These are phyloP conservation scores for Paspalum vaginatum DNA, from an alignment of 176 grass and related monocot genomes.

Conservation along the genomic window DNA sequence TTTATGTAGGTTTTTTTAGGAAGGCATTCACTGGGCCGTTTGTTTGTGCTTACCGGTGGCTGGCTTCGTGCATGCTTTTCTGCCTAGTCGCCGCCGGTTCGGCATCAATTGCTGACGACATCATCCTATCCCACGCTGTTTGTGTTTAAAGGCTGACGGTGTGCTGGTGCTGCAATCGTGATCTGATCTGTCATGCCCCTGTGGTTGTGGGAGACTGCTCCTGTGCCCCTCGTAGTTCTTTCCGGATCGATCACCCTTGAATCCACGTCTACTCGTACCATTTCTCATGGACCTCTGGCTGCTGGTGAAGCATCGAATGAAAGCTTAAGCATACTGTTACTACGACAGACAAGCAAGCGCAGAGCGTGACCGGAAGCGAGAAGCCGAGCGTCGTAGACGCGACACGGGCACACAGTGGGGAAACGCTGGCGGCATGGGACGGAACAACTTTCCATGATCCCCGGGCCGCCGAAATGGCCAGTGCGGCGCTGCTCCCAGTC, in stretches of 20 bases:
- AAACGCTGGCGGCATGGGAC: not conserved
- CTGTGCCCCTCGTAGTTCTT: not conserved
- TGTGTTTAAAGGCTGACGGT: not conserved
- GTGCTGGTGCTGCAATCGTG: not conserved
- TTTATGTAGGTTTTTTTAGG: conserved; percentile 28
- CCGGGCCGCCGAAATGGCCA: not conserved
- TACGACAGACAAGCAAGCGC: not conserved
- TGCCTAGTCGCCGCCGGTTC: not conserved
- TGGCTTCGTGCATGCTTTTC: conserved; percentile 40
- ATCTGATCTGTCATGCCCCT: not conserved
- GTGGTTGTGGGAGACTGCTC: not conserved
- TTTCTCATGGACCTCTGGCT: too few species aligned
- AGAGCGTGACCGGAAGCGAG: not conserved
- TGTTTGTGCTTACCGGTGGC: conserved; percentile 18
- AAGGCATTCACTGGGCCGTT: not conserved
- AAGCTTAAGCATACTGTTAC: not conserved
- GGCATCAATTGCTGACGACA: conserved; percentile 39
- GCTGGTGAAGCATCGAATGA: too few species aligned
- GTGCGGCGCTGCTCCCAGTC: not conserved
- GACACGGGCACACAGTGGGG: not conserved
- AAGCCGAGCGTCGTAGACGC: not conserved
- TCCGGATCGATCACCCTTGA: too few species aligned
- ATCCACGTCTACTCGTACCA: too few species aligned
- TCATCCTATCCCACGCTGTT: not conserved
- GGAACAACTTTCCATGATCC: not conserved